phyloP scores from a whole-genome alignment of 139 green algal genomes.

The Chlamydomonas eustigma region DNA sequence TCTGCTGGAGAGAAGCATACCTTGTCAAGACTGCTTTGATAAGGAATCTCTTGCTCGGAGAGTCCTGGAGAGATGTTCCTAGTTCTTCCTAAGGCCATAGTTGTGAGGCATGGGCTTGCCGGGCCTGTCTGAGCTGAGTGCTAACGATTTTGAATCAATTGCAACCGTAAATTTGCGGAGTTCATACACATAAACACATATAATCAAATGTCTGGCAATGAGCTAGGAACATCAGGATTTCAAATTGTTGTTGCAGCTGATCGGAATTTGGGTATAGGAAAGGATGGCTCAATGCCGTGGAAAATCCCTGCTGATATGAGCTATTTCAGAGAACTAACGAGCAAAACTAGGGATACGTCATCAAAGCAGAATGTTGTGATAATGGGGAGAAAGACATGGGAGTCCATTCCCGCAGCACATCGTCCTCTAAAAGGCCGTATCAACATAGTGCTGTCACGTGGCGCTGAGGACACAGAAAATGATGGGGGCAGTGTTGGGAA shows the following conservation, averaged over 20 bases:
- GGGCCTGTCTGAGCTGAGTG: too few relatives aligned
- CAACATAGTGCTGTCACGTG: conserved; percentile 90
- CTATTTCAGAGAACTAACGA: conserved; percentile 90
- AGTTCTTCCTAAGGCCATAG: too few relatives aligned
- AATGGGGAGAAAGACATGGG: conserved; percentile 98
- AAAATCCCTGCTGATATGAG: conserved; percentile 80
- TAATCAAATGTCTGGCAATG: neutral
- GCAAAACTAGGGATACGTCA: conserved; percentile 25
- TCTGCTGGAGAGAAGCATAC: conserved; percentile 28
- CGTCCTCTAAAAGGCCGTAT: conserved; percentile 82
- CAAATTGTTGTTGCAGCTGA: conserved; percentile 91
- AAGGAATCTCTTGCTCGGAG: conserved; percentile 34
- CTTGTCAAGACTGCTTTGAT: conserved; percentile 46
- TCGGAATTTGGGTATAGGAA: conserved; percentile 76
- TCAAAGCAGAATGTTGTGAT: conserved; percentile 91
- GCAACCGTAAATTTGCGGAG: too few relatives aligned
- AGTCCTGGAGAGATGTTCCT: conserved; percentile 27
- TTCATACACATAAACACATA: too few relatives aligned
- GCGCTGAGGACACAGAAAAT: conserved; percentile 9
- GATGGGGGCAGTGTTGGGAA: neutral
- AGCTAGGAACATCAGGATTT: conserved; percentile 27
- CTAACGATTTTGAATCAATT: too few relatives aligned
- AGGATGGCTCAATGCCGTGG: conserved; percentile 58
- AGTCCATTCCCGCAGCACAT: conserved; percentile 91
- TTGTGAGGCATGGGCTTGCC: too few relatives aligned